phyloP scores from a whole-genome alignment of 1,284 basidiomycete genomes.

The Trametes pubescens region DNA sequence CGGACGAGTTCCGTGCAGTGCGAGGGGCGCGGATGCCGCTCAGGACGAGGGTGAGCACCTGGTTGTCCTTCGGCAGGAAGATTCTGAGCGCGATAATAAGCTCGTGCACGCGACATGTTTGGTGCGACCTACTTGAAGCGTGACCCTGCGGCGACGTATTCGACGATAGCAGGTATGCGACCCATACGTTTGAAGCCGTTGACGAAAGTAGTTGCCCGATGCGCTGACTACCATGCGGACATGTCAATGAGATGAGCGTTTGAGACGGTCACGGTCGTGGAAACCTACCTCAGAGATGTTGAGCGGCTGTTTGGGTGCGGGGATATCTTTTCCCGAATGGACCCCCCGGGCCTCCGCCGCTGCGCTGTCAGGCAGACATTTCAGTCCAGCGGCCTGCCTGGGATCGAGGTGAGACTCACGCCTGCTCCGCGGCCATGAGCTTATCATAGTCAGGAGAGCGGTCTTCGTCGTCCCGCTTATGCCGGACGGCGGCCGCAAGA shows the following conservation, averaged over 20 bases:
- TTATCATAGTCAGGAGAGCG: conserved; percentile 95
- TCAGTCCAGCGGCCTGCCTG: conserved; percentile 3
- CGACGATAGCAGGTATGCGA: conserved; percentile 85
- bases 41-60: conserved; percentile 89
- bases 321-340: conserved; percentile 92
- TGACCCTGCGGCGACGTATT: conserved; percentile 93
- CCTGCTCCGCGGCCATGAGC: conserved; percentile 93
- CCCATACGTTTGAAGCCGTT: conserved; percentile 93
- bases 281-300: conserved; percentile 86
- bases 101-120: background rate
- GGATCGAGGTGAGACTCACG: conserved; percentile 55
- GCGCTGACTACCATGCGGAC: conserved; percentile 56
- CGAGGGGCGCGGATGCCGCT: conserved; percentile 88
- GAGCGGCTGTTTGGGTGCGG: conserved; percentile 70
- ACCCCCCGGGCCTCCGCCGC: conserved; percentile 84
- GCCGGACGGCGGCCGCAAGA: conserved; percentile 88
- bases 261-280: background rate
- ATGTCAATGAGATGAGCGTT: background rate
- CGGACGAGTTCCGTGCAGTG: conserved; percentile 80
- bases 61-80: conserved; percentile 90
- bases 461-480: conserved; percentile 95
- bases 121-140: conserved; percentile 80
- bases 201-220: conserved; percentile 85
- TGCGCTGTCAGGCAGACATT: conserved; percentile 58
- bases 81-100: conserved; percentile 55